phyloP scores from a whole-genome alignment of 2,329 filamentous ascomycete species.

The Fusarium pseudocircinatum region DNA sequence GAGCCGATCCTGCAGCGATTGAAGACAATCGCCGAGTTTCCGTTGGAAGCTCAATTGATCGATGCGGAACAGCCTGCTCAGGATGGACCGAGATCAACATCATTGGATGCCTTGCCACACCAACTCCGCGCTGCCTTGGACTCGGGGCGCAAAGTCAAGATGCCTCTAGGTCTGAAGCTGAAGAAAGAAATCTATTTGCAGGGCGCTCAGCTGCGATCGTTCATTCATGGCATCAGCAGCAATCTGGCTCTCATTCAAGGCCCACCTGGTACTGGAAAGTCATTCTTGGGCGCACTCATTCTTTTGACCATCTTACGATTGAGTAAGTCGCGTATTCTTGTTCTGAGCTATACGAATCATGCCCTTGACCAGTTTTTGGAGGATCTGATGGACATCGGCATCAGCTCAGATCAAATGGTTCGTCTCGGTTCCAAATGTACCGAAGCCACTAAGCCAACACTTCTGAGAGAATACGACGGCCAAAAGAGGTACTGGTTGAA shows the following conservation, averaged over 20 bases:
- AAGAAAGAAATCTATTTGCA: constrained; percentile 41
- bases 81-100: constrained; percentile 8
- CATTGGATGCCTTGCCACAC: not conserved
- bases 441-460: constrained; percentile 56
- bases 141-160: not conserved
- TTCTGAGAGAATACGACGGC: constrained; percentile 53
- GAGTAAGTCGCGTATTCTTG: constrained; percentile 64
- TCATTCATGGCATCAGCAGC: constrained; percentile 63
- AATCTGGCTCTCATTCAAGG: constrained; percentile 74
- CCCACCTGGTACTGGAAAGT: constrained; percentile 81
- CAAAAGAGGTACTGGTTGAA: constrained; percentile 46
- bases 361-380: constrained; percentile 73
- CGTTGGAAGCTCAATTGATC: constrained; percentile 65
- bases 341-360: constrained; percentile 76
- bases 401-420: constrained; percentile 61
- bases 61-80: constrained; percentile 23
- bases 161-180: constrained; percentile 21
- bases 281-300: constrained; percentile 73
- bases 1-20: constrained; percentile 72
- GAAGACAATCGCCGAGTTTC: constrained; percentile 63
- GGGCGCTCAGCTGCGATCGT: constrained; percentile 63
- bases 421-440: constrained; percentile 71
- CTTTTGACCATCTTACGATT: constrained; percentile 64
- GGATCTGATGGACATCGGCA: constrained; percentile 69
- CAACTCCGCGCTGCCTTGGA: no score